Percentiles rank a stretch among this genome's conserved stretches.
Conservation (phyloP, 345 rosid genomes). For the Kernera saxatilis region DNA sequence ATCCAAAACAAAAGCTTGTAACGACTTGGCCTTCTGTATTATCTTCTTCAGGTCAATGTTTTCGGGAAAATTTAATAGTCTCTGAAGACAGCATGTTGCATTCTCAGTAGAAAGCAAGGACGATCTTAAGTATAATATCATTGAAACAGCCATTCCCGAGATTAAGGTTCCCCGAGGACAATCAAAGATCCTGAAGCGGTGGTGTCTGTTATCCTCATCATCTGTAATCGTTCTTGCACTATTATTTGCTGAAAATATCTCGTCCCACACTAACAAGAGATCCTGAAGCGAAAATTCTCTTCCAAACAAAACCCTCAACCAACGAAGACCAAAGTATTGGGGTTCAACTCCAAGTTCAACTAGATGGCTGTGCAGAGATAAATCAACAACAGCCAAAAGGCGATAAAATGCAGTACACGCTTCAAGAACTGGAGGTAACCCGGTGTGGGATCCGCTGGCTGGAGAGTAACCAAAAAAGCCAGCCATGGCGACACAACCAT, state of each 20-base stretch:
- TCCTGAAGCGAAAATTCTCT: slow-evolving; percentile 65
- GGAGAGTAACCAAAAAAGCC: slow-evolving; percentile 55
- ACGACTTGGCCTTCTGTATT: slow-evolving; percentile 53
- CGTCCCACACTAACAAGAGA: slow-evolving; percentile 80
- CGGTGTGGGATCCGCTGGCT: slow-evolving; percentile 46
- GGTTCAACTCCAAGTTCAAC: slow-evolving; percentile 93
- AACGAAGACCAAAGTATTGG: slow-evolving; percentile 85
- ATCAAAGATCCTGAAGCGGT: slow-evolving; percentile 38
- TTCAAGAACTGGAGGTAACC: slow-evolving; percentile 70
- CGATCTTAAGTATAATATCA: slow-evolving; percentile 72
- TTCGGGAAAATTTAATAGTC: slow-evolving; percentile 68
- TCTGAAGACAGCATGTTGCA: slow-evolving; percentile 77
- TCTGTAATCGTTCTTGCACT: slow-evolving; percentile 15
- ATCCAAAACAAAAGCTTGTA: slow-evolving; percentile 52
- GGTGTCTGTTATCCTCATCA: slow-evolving; percentile 25
- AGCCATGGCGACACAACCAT: slow-evolving; percentile 68
- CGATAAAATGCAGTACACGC: slow-evolving; percentile 69
- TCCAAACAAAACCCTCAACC: slow-evolving; percentile 85
- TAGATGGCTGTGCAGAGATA: slow-evolving; percentile 71
- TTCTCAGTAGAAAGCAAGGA: slow-evolving; percentile 80
- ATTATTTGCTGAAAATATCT: slow-evolving; percentile 62
- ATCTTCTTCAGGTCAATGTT: slow-evolving; percentile 49
- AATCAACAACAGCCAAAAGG: slow-evolving; percentile 61
- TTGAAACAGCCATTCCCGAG: slow-evolving; percentile 61
- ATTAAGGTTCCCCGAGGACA: slow-evolving; percentile 70